Percentiles rank a stretch among this genome's conserved stretches.
Conservation (phyloP, 208 protist species). For the Leishmania tropica region DNA sequence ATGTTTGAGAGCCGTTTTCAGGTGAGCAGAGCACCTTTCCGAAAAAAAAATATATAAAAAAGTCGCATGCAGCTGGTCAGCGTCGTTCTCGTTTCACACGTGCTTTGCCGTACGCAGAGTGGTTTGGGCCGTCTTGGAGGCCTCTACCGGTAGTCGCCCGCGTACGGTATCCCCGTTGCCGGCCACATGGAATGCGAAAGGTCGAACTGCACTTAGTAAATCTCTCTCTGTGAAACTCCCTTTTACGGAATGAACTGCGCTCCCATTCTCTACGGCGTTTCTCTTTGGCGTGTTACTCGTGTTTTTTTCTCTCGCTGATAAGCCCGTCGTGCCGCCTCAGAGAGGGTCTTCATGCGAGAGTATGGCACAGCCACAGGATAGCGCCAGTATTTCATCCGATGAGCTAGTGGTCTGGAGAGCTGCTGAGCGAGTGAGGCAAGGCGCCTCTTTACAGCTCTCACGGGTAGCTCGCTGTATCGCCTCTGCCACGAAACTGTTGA, state of each 20-base stretch:
- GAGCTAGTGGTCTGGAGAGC: slow-evolving; percentile 33
- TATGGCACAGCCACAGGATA: slow-evolving; percentile 36
- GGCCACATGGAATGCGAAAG: background rate
- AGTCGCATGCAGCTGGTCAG: background rate
- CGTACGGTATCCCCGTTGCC: background rate
- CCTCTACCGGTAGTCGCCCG: background rate
- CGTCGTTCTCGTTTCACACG: background rate
- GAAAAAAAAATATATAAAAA: background rate
- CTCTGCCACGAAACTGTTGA: slow-evolving; percentile 20
- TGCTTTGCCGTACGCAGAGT: background rate
- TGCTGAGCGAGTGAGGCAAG: slow-evolving; percentile 17
- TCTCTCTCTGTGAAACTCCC: background rate
- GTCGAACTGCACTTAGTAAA: background rate
- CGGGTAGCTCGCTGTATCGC: slow-evolving; percentile 16
- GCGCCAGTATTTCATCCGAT: slow-evolving; percentile 32
- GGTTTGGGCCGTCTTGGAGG: background rate
- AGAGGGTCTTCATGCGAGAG: background rate
- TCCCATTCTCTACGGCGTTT: background rate
- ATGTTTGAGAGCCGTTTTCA: slow-evolving; percentile 19
- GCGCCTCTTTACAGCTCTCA: slow-evolving; percentile 15
- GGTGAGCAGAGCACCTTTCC: background rate
- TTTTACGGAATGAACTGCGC: background rate
- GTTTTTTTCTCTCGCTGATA: background rate
- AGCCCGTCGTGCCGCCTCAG: background rate
- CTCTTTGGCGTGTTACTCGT: slow-evolving; percentile 1